These are phyloP conservation scores for Coffea eugenioides DNA, from an alignment of 257 asterid genomes.

Conservation along the genomic window DNA sequence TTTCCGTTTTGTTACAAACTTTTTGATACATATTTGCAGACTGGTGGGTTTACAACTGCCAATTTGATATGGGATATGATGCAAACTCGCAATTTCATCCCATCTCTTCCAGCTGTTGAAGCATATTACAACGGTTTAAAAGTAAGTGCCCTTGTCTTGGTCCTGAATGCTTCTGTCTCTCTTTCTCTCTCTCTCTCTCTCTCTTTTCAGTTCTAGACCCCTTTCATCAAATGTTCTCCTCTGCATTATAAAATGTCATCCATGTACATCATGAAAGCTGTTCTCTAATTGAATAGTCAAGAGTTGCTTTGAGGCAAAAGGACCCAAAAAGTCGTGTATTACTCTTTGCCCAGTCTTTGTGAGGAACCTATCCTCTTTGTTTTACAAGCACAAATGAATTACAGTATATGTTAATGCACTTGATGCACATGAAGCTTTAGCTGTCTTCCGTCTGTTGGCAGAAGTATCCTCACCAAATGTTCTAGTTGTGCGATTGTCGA, in stretches of 20 bases:
- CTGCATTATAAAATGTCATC: slow-evolving; percentile 1
- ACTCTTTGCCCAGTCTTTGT: background rate
- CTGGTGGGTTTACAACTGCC: slow-evolving; percentile 78
- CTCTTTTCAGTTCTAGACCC: background rate
- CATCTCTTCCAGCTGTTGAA: slow-evolving; percentile 57
- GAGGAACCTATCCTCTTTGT: background rate
- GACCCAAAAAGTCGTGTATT: background rate
- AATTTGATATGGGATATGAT: slow-evolving; percentile 89
- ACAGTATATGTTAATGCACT: too few relatives aligned
- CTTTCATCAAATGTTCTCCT: background rate
- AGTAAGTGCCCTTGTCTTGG: slow-evolving; percentile 41
- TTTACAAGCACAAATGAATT: background rate
- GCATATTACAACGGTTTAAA: slow-evolving; percentile 74
- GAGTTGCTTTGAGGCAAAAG: background rate
- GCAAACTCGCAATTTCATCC: slow-evolving; percentile 56
- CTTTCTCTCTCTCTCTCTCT: background rate
- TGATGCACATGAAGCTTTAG: background rate
- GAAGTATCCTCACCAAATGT: background rate
- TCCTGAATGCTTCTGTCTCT: background rate
- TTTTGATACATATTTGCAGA: slow-evolving; percentile 37
- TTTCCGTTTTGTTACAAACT: background rate
- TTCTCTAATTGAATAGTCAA: background rate
- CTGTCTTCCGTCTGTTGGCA: background rate
- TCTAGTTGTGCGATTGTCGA: background rate
- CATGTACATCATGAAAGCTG: background rate